Conservation (phyloP, 1,284 basidiomycete species). For the Chondrostereum purpureum region DNA sequence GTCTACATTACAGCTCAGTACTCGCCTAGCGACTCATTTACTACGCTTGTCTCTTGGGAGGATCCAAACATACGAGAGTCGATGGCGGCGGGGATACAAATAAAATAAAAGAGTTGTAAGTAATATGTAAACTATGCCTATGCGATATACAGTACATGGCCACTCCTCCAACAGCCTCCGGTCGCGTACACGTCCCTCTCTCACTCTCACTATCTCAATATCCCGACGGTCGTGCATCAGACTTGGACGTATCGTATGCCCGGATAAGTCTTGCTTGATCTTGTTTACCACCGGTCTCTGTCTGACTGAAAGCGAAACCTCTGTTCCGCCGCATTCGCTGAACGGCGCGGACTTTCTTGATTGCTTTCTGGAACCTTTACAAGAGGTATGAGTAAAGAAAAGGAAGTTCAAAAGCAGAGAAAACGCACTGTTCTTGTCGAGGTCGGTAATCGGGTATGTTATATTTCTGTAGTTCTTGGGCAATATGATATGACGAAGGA, state of each 20-base stretch:
- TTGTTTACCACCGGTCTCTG: constrained; percentile 74
- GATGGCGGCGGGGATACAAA: too few relatives aligned
- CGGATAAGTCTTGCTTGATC: constrained; percentile 84
- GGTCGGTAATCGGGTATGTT: constrained; percentile 97
- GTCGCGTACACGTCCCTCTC: too few relatives aligned
- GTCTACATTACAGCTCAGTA: too few relatives aligned
- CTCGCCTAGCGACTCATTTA: too few relatives aligned
- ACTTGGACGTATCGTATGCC: constrained; percentile 85
- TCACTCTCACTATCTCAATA: constrained; percentile 37
- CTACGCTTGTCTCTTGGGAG: too few relatives aligned
- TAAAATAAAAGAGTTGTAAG: too few relatives aligned
- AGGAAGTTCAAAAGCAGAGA: constrained; percentile 5
- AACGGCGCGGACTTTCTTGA: constrained; percentile 95
- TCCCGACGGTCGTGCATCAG: constrained; percentile 61
- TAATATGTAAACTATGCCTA: too few relatives aligned
- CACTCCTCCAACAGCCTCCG: too few relatives aligned
- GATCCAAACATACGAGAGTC: too few relatives aligned
- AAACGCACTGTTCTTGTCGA: constrained; percentile 87
- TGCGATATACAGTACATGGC: background rate
- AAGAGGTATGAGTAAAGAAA: constrained; percentile 7
- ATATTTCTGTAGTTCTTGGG: constrained; percentile 96
- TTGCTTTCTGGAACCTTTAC: constrained; percentile 87
- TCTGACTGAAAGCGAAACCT: constrained; percentile 95
- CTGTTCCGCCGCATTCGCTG: constrained; percentile 92
- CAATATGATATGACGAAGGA: constrained; percentile 92